Evolutionary conservation across 257 asterid genomes (phyloP).

Genomic region (Vinca minor): DNA sequence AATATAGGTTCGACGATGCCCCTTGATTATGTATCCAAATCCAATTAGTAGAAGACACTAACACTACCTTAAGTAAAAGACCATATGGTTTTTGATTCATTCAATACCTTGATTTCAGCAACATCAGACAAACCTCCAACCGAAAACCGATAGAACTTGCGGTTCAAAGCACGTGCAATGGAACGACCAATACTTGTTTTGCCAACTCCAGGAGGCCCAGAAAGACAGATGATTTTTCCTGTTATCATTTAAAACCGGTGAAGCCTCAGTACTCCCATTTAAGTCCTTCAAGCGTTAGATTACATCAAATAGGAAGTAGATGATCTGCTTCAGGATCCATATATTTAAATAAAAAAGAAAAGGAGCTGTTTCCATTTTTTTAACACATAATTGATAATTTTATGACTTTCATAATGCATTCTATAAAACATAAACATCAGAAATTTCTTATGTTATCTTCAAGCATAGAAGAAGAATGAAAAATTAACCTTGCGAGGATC

Average conservation of each 20-base stretch:
- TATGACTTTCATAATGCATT: background rate
- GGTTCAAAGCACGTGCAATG: constrained; percentile 95
- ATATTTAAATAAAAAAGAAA: background rate
- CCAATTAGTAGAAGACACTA: constrained; percentile 14
- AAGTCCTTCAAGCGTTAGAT: background rate
- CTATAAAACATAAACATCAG: background rate
- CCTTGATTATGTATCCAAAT: constrained; percentile 38
- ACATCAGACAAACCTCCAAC: constrained; percentile 99
- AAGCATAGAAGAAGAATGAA: constrained; percentile 1
- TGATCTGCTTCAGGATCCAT: background rate
- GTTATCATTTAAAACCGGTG: constrained; percentile 16
- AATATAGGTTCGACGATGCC: constrained; percentile 97
- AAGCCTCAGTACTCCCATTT: constrained; percentile 8
- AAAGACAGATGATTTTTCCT: constrained; percentile 94
- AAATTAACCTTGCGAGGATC: constrained; percentile 84
- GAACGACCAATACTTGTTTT: constrained; percentile 98
- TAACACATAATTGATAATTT: background rate
- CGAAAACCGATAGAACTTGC: constrained; percentile 93
- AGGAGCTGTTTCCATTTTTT: background rate
- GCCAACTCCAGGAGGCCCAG: constrained; percentile 99
- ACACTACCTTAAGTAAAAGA: background rate
- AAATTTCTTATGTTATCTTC: too few relatives aligned
- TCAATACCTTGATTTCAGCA: constrained; percentile 88
- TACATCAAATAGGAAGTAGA: background rate
- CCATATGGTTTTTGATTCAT: constrained; percentile 3